Percentiles rank a stretch among this genome's conserved stretches.
Evolutionary conservation across 2,329 filamentous ascomycete species (phyloP).

Genomic region (Clonostachys rosea): DNA sequence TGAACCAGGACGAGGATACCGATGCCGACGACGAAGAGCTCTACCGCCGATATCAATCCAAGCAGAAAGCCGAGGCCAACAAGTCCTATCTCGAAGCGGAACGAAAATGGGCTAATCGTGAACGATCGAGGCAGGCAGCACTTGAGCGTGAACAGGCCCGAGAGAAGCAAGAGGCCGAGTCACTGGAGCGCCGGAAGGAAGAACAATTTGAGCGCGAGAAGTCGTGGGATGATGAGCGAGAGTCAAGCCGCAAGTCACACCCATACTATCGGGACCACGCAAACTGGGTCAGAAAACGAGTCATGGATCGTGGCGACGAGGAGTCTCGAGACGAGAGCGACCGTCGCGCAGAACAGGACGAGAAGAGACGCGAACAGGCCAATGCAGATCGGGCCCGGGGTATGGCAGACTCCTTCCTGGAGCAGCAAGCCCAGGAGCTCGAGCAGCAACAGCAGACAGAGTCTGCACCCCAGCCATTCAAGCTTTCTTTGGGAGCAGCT

Average conservation of each 20-base stretch:
- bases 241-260: constrained; percentile 65
- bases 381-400: constrained; percentile 75
- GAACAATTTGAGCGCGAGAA: constrained; percentile 59
- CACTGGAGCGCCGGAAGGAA: constrained; percentile 60
- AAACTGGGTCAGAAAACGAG: constrained; percentile 79
- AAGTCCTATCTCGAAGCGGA: constrained; percentile 82
- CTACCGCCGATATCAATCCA: constrained; percentile 65
- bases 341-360: constrained; percentile 71
- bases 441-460: constrained; percentile 35
- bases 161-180: constrained; percentile 69
- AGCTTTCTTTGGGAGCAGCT: constrained; percentile 85
- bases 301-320: constrained; percentile 69
- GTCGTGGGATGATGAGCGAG: constrained; percentile 89
- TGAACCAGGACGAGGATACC: constrained; percentile 74
- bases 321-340: constrained; percentile 77
- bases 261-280: constrained; percentile 86
- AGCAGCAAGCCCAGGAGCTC: constrained; percentile 76
- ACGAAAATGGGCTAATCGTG: constrained; percentile 85
- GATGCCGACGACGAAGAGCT: constrained; percentile 86
- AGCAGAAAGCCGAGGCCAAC: constrained; percentile 71
- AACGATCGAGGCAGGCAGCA: constrained; percentile 77
- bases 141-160: constrained; percentile 80
- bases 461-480: constrained; percentile 70
- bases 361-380: constrained; percentile 63
- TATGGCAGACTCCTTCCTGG: constrained; percentile 87